A percentile compares a stretch with the other conserved stretches of the same genome.
These are phyloP conservation scores for Neopestalotiopsis sp. DNA, from an alignment of 2,329 filamentous ascomycete species.

Conservation along the genomic window DNA sequence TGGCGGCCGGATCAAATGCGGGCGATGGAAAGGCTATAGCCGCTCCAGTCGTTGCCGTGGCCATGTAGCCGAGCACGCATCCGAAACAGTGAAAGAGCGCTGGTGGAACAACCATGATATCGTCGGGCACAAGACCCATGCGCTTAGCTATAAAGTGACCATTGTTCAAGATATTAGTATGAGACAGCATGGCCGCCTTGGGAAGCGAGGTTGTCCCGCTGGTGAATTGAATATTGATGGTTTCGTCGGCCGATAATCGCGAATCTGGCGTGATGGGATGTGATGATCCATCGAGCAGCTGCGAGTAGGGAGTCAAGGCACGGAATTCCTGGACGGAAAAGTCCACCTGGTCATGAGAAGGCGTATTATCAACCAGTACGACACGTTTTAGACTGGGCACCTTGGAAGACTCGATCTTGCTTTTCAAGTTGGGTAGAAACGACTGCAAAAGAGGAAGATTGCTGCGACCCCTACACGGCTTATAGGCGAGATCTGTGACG, in stretches of 20 bases:
- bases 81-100: conserved; percentile 93
- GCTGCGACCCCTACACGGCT: conserved; percentile 57
- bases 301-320: conserved; percentile 51
- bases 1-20: conserved; percentile 80
- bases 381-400: conserved; percentile 75
- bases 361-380: conserved; percentile 80
- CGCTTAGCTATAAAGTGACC: conserved; percentile 81
- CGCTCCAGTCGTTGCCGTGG: conserved; percentile 80
- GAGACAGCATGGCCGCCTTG: conserved; percentile 89
- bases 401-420: conserved; percentile 43
- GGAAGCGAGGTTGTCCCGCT: conserved; percentile 90
- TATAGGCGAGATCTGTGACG: conserved; percentile 82
- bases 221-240: conserved; percentile 96
- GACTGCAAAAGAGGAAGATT: conserved; percentile 53
- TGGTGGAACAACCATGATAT: conserved; percentile 83
- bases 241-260: conserved; percentile 65
- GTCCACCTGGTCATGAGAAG: conserved; percentile 45
- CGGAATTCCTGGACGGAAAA: conserved; percentile 49
- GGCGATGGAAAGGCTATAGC: conserved; percentile 85
- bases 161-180: conserved; percentile 91
- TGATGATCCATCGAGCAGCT: conserved; percentile 40
- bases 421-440: conserved; percentile 48
- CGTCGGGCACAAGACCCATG: conserved; percentile 77
- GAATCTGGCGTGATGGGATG: conserved; percentile 46
- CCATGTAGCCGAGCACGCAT: conserved; percentile 92